A percentile compares a stretch with the other conserved stretches of the same genome.
phyloP scores from a whole-genome alignment of 192 early-diverging fungal genomes.

The Physocladia obscura region DNA sequence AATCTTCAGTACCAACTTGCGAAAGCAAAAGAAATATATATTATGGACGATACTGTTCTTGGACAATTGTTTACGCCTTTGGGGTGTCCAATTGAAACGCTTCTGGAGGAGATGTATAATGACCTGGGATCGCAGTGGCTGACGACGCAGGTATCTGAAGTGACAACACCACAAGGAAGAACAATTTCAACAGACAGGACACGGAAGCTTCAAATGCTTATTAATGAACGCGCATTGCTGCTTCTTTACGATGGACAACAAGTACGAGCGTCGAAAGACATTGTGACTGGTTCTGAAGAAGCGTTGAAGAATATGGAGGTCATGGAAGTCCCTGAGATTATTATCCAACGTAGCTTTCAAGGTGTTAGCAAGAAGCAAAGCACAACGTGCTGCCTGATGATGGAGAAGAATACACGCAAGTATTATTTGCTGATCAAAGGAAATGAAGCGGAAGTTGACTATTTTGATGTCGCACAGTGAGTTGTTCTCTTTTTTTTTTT shows the following conservation, averaged over 20 bases:
- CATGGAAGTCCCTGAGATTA: conserved; percentile 64
- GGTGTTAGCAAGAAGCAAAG: conserved; percentile 47
- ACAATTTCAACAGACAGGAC: conserved; percentile 44
- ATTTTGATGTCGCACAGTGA: conserved; percentile 75
- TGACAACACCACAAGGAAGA: conserved; percentile 49
- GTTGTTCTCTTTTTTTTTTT: neutral
- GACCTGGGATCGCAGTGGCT: conserved; percentile 68
- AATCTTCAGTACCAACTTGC: conserved; percentile 65
- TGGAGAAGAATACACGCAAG: conserved; percentile 27
- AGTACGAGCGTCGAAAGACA: conserved; percentile 44
- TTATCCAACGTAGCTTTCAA: conserved; percentile 54
- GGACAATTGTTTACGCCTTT: conserved; percentile 75
- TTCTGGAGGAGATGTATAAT: conserved; percentile 65
- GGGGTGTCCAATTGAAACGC: conserved; percentile 65
- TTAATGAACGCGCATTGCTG: conserved; percentile 74
- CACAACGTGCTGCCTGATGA: conserved; percentile 61
- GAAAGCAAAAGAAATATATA: conserved; percentile 66
- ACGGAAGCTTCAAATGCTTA: conserved; percentile 56
- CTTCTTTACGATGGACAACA: conserved; percentile 66
- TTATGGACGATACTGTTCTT: conserved; percentile 76
- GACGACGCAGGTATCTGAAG: conserved; percentile 62
- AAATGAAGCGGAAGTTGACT: conserved; percentile 59
- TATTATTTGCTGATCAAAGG: conserved; percentile 45
- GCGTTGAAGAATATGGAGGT: conserved; percentile 65
- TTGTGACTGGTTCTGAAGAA: conserved; percentile 53